Conservation (phyloP, 2,329 filamentous ascomycete species). For the Ceratocystis eucalypticola region DNA sequence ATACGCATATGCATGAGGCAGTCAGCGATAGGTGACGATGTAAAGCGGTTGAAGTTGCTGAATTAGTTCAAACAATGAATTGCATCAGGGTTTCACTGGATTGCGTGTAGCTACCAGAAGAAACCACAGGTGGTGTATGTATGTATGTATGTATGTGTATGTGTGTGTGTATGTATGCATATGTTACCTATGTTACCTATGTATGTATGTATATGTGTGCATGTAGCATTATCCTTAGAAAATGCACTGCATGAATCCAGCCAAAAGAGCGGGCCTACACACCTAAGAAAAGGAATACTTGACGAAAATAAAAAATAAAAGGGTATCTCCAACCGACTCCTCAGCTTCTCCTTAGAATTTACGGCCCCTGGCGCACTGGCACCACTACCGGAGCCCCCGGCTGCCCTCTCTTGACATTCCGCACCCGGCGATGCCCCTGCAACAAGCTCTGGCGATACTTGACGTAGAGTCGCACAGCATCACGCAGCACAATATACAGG, state of each 20-base stretch:
- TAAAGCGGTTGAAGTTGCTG: neutral
- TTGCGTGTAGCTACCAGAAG: neutral
- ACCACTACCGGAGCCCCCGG: neutral
- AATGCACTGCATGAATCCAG: neutral
- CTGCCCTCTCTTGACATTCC: constrained; percentile 30
- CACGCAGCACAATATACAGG: constrained; percentile 73
- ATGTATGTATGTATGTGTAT: neutral
- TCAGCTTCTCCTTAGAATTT: neutral
- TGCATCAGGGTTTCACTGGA: neutral
- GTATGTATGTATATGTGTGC: neutral
- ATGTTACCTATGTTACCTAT: neutral
- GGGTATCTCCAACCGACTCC: neutral
- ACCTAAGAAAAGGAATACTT: neutral
- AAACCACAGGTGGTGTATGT: neutral
- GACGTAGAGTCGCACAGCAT: constrained; percentile 46
- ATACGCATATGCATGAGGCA: neutral
- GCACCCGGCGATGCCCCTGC: constrained; percentile 40
- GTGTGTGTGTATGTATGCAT: neutral
- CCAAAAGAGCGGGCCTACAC: too few relatives aligned
- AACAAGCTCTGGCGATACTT: constrained; percentile 49
- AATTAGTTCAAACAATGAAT: neutral
- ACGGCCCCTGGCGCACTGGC: neutral
- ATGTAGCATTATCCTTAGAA: neutral
- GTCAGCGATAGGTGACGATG: neutral
- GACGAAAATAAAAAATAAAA: neutral